These are phyloP conservation scores for Wallacemonas sp. DNA, from an alignment of 208 protist species.

Conservation along the genomic window DNA sequence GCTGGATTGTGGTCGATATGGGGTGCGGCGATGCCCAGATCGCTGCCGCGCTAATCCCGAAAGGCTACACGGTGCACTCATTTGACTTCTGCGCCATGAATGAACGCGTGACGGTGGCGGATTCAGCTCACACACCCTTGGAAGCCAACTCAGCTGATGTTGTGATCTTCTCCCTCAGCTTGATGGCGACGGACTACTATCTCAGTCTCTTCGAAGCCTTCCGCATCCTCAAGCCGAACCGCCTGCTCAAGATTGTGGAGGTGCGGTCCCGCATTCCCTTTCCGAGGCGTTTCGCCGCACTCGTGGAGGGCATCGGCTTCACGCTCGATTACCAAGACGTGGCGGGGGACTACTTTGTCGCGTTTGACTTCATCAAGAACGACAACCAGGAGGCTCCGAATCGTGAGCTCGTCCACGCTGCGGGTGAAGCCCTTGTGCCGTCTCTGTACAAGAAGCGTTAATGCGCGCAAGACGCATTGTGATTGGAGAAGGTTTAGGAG, in stretches of 20 bases:
- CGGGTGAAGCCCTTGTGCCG: constrained; percentile 82
- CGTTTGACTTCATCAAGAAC: constrained; percentile 90
- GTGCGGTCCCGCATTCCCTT: constrained; percentile 90
- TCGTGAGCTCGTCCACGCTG: constrained; percentile 40
- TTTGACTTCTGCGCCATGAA: constrained; percentile 92
- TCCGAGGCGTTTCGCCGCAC: constrained; percentile 69
- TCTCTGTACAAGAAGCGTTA: constrained; percentile 95
- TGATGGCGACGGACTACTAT: constrained; percentile 96
- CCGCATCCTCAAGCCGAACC: constrained; percentile 88
- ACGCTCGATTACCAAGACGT: constrained; percentile 77
- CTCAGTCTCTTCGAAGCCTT: constrained; percentile 93
- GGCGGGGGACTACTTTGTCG: constrained; percentile 90
- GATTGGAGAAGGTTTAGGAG: neutral
- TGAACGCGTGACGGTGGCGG: constrained; percentile 88
- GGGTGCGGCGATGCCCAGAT: constrained; percentile 95
- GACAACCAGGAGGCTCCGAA: constrained; percentile 53
- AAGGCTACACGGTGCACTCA: constrained; percentile 93
- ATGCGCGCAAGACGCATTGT: neutral
- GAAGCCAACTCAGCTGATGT: constrained; percentile 80
- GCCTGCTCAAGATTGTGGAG: constrained; percentile 92
- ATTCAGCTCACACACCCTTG: constrained; percentile 88
- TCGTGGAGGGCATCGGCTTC: constrained; percentile 89
- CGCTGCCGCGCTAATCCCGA: constrained; percentile 58
- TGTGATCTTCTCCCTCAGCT: constrained; percentile 92
- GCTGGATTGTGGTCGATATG: constrained; percentile 94